phyloP scores from a whole-genome alignment of 1,284 basidiomycete species.

The Waitea zeae region DNA sequence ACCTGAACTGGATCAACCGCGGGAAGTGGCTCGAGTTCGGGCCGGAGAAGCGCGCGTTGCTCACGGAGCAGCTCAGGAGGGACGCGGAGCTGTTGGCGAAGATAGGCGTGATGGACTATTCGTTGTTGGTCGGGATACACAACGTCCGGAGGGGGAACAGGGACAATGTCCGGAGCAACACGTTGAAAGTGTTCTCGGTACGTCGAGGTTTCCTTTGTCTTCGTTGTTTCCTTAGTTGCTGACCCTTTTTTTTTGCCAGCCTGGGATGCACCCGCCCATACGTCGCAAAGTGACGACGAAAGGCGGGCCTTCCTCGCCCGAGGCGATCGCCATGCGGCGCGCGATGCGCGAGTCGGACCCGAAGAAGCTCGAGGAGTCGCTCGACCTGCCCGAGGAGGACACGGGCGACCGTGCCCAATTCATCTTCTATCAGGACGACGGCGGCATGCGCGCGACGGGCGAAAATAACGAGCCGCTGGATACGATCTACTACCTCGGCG shows the following conservation, averaged over 20 bases:
- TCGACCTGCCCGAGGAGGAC: constrained; percentile 55
- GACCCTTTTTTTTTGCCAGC: constrained; percentile 22
- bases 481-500: constrained; percentile 85
- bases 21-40: constrained; percentile 72
- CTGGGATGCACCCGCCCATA: constrained; percentile 33
- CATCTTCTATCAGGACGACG: constrained; percentile 95
- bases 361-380: constrained; percentile 41
- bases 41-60: constrained; percentile 81
- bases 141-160: constrained; percentile 81
- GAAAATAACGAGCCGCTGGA: constrained; percentile 62
- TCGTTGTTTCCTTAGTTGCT: too few relatives aligned
- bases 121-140: constrained; percentile 87
- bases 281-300: constrained; percentile 36
- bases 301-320: constrained; percentile 35
- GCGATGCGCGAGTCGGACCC: constrained; percentile 77
- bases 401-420: constrained; percentile 70
- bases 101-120: constrained; percentile 93
- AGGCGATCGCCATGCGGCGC: constrained; percentile 71
- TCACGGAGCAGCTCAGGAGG: constrained; percentile 78
- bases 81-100: constrained; percentile 77
- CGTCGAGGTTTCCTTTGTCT: constrained; percentile 12
- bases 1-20: constrained; percentile 90
- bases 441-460: constrained; percentile 81
- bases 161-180: constrained; percentile 81
- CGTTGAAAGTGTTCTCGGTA: constrained; percentile 84